Evolutionary conservation across 2,329 filamentous ascomycete genomes (phyloP).

Genomic region (Pseudofabraea citricarpa): DNA sequence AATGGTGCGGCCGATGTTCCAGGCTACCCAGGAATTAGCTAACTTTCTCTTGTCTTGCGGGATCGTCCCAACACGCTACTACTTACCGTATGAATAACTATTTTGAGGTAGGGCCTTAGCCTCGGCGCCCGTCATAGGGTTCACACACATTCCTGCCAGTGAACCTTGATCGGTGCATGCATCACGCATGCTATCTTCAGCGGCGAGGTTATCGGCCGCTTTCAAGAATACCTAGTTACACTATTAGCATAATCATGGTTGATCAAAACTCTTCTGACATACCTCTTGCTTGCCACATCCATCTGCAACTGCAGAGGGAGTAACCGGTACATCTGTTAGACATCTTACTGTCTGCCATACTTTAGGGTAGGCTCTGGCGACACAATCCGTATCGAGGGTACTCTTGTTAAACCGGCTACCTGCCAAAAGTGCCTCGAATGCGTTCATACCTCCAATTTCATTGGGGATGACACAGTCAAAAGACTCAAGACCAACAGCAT

Average conservation of each 20-base stretch:
- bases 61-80: neutral
- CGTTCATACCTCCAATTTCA: conserved; percentile 65
- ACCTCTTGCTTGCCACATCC: conserved; percentile 16
- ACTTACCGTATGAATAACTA: conserved; percentile 23
- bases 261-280: neutral
- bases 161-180: conserved; percentile 22
- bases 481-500: conserved; percentile 11
- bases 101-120: conserved; percentile 23
- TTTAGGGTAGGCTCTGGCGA: conserved; percentile 26
- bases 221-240: conserved; percentile 14
- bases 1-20: conserved; percentile 55
- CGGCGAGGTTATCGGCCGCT: conserved; percentile 16
- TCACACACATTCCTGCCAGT: conserved; percentile 22
- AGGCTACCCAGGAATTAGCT: conserved; percentile 23
- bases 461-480: conserved; percentile 53
- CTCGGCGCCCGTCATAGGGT: conserved; percentile 21
- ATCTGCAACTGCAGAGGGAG: conserved; percentile 22
- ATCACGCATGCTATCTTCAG: conserved; percentile 23
- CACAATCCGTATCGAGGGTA: conserved; percentile 23
- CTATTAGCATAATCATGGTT: neutral
- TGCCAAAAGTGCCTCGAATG: conserved; percentile 24
- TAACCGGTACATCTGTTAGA: conserved; percentile 20
- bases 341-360: conserved; percentile 26
- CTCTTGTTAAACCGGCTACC: conserved; percentile 21
- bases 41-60: neutral